These are phyloP conservation scores for Claviceps sp. DNA, from an alignment of 2,329 filamentous ascomycete genomes.

Conservation along the genomic window DNA sequence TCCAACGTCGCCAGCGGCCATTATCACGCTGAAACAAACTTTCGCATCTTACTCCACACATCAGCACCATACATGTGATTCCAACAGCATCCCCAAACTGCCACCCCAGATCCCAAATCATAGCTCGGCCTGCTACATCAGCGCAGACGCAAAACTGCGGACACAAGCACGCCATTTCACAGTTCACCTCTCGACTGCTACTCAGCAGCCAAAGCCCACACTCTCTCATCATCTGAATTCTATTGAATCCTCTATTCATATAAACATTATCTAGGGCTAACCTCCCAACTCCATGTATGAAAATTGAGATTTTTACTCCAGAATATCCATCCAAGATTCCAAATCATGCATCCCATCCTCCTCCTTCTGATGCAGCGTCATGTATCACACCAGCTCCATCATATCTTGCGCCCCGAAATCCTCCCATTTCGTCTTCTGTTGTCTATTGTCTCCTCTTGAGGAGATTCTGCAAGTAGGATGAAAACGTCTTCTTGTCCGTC, in stretches of 20 bases:
- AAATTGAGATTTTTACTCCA: background rate
- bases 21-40: too few relatives aligned
- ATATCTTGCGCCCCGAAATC: too few relatives aligned
- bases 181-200: background rate
- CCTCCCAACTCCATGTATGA: background rate
- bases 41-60: too few relatives aligned
- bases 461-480: constrained; percentile 49
- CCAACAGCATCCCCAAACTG: too few relatives aligned
- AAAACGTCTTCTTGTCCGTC: constrained; percentile 46
- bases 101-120: too few relatives aligned
- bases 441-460: constrained; percentile 30
- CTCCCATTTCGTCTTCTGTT: background rate
- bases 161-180: background rate
- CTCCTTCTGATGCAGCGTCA: background rate
- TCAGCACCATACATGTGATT: too few relatives aligned
- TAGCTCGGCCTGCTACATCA: too few relatives aligned
- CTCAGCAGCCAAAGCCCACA: background rate
- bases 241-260: background rate
- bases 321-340: background rate
- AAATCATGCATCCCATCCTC: background rate
- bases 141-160: too few relatives aligned
- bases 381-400: background rate
- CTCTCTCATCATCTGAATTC: background rate
- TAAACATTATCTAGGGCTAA: constrained; percentile 1
- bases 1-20: too few relatives aligned